Base-by-base conservation (phyloP, 2,329 filamentous ascomycete genomes). In the Talaromyces pinophilus region DNA sequence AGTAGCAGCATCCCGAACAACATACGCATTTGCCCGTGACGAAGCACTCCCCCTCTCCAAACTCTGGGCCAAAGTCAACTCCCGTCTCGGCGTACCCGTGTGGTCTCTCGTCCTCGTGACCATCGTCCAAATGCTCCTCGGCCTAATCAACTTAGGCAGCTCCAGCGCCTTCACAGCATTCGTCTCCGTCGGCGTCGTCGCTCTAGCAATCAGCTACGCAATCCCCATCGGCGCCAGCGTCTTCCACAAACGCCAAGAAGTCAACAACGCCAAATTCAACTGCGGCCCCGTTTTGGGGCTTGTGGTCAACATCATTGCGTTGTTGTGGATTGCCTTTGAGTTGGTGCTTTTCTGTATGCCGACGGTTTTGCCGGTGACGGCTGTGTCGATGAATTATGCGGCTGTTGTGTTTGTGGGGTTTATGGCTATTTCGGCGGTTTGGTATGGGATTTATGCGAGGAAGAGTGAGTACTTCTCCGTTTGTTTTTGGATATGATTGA, bases 401-500 rank as follows among this genome's bases (percentile, higher is more conserved):
- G 81, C 80, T 50, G 85, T 87, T 0, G 86, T 88, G 2, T 83
- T 88, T 68, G 80, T 84, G 7, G 77, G 82, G 54, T 87, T 89
- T 67, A 81, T 81, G 64, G 77, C 78, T 30, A 82, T 86, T 17
- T 82, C 81, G 19, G 82, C 78, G 0, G 69, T 79, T 6, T 87
- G 83, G 84, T 87, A 86, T 72, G 70, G 75, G 0, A 70, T 83
- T 6, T 81, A 85, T 75, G 84, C 83, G 57, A 77, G 81, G 60
- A 85, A 83, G 75, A 80, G 84, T 84, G 72, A 73, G 79, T 76
- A 33, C 5, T 33, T 7, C 10, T 44, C 52, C 17, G 11, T 15
- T 3, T n/a, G 8, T 57, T 38, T 38, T 22, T n/a, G 59, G 13
- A 10, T 38, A 28, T 33, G 19, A 4, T 30, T 40, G 28, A 46